Base-by-base conservation (phyloP, 495 filamentous ascomycete genomes). In the Letharia lupina region DNA sequence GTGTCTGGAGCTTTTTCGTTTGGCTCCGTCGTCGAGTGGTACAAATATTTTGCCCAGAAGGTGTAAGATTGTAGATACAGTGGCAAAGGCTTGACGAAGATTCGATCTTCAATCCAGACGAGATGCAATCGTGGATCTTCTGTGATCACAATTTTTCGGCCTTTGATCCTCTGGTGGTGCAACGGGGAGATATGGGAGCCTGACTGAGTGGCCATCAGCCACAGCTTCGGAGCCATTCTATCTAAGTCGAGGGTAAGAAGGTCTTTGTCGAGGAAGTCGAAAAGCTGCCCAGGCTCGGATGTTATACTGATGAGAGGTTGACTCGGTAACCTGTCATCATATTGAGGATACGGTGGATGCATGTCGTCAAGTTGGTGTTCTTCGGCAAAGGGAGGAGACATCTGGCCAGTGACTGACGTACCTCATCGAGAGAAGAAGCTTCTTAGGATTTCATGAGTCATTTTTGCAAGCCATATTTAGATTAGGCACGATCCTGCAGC, bases 71-170 rank as follows among this genome's bases (percentile, higher is more conserved):
- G 75, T 2, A 87, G 76, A 67, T 76, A 86, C 9, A 62, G 20
- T 0, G 84, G 85, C 0, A 88, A 64, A 1, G 85, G 84, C 61
- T 86, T 88, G 62, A 87, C 71, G 70, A 78, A 86, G 33, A 87
- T 80, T 3, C 71, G 65, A 23, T 76, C 67, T 35, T 82, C 66
- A 47, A 70, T 67, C 86, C 84, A 89, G 18, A 86, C 75, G 0
- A 87, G 77, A 64, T 89, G 85, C 12, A 86, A 71, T 4, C 76
- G 69, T 0, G 77, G 73, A 35, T 81, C 62, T 61, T 89, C 84
- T 5, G 75, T 76, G 10, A 79, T 44, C 15, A 82, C 39, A 16
- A 86, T 81, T 1, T 71, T 58, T 2, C 83, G 81, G 16, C 75
- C 75, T 40, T 73, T 72, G 3, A 81, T 70, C 12, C 37, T 44